A percentile compares a stretch with the other conserved stretches of the same genome.
These are phyloP conservation scores for Thalassiosira sp. DNA, from an alignment of 352 stramenopile genomes.

Conservation along the genomic window DNA sequence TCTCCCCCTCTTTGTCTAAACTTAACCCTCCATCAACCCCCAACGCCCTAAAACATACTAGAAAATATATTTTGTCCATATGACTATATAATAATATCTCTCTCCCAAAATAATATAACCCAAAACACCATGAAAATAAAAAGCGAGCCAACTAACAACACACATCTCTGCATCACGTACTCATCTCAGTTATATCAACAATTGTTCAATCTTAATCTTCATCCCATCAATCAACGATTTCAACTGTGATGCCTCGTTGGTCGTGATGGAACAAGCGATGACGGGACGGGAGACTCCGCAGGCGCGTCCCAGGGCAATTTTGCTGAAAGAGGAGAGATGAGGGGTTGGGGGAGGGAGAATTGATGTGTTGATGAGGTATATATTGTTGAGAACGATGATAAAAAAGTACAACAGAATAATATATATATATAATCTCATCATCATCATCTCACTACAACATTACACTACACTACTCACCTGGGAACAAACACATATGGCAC, in stretches of 20 bases:
- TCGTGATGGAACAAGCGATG: constrained; percentile 98
- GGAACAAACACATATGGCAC: constrained; percentile 94
- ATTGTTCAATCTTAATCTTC: constrained; percentile 99
- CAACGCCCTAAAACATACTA: too few relatives aligned
- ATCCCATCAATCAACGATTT: constrained; percentile 98
- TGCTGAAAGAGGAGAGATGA: constrained; percentile 81
- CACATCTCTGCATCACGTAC: constrained; percentile 60
- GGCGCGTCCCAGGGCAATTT: constrained; percentile 96
- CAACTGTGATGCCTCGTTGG: constrained; percentile 98
- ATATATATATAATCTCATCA: not conserved
- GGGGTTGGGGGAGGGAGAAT: not conserved
- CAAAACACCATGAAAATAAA: too few relatives aligned
- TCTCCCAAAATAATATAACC: too few relatives aligned
- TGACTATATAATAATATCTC: too few relatives aligned
- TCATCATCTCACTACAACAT: not conserved
- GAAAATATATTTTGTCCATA: too few relatives aligned
- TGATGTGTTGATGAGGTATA: too few relatives aligned
- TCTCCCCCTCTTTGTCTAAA: not conserved
- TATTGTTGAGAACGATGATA: too few relatives aligned
- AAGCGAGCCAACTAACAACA: too few relatives aligned
- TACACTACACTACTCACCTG: constrained; percentile 52
- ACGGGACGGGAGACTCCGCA: constrained; percentile 99
- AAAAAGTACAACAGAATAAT: too few relatives aligned
- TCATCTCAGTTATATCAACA: constrained; percentile 95
- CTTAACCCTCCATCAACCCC: too few relatives aligned